phyloP scores from a whole-genome alignment of 805 yeast species.

The Pichia kluyveri region DNA sequence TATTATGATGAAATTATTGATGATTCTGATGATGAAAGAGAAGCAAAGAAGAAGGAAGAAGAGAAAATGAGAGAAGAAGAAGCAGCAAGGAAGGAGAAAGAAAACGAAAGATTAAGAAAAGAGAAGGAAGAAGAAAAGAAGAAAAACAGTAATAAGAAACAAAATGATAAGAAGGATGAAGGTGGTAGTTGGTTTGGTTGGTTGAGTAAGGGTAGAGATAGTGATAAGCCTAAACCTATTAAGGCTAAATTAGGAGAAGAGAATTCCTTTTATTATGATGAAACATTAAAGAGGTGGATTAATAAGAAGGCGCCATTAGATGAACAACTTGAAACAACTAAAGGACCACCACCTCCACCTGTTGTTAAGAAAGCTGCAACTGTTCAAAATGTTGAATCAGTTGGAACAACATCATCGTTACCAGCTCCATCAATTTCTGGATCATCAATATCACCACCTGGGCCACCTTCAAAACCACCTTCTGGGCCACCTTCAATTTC shows the following conservation, averaged over 20 bases:
- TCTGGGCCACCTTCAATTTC: constrained; percentile 6
- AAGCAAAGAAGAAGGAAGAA: constrained; percentile 15
- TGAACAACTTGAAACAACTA: constrained; percentile 45
- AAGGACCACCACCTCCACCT: constrained; percentile 71
- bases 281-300: constrained; percentile 80
- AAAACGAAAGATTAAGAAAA: constrained; percentile 18
- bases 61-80: constrained; percentile 25
- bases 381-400: neutral
- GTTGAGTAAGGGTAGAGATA: constrained; percentile 45
- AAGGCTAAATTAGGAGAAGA: constrained; percentile 83
- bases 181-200: constrained; percentile 46
- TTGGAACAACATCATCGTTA: neutral
- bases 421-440: neutral
- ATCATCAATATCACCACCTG: constrained; percentile 10
- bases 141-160: constrained; percentile 9
- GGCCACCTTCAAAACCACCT: constrained; percentile 26
- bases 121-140: constrained; percentile 29
- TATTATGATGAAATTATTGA: constrained; percentile 24
- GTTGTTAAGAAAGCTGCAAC: constrained; percentile 24
- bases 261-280: constrained; percentile 69
- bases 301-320: constrained; percentile 58
- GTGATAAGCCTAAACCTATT: constrained; percentile 59
- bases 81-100: constrained; percentile 33
- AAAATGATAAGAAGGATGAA: constrained; percentile 17
- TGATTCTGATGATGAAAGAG: constrained; percentile 32